Evolutionary conservation across 78 protist genomes (phyloP), one percentile per base, ranked within the genome.

Genomic region (Polysphondylium violaceum): DNA sequence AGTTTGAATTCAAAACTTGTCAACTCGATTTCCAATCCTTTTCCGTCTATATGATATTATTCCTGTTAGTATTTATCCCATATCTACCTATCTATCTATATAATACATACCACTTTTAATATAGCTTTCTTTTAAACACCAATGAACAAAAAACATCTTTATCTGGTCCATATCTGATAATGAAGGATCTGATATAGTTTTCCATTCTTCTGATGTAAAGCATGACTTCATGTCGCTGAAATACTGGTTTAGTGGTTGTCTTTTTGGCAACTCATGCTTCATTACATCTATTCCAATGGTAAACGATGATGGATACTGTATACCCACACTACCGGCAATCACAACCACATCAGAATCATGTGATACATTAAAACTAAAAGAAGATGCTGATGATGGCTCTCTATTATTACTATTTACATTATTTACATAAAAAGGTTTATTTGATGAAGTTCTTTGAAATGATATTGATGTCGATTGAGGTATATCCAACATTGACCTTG

Each of bases 91-190:
- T 31, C 4, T 5, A 53, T 3, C 2, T 27, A 23, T 33, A 27
- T 8, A 12, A 31, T n/a, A 76, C 71, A 12, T 60, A 76, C 86
- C 21, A 14, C 79, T 65, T 58, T 83, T 83, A 17, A 83, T 40
- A 83, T 23, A 83, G 69, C 90, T 83, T 40, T 83, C 90, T 58
- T 83, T 83, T 69, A 83, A 44, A 58, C 90, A 83, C 90, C 90
- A 83, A 56, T 83, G 90, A 27, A 31, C 69, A 35, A 47, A 83
- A 65, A 83, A 83, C 4, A 36, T 11, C 23, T 23, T 31, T 9
- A 29, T 27, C 38, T 35, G 5, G 11, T 14, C 23, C 11, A 36
- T 38, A 16, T 14, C 36, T 17, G 36, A 21, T 2, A 27, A 16
- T 40, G 2, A 6, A 17, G 27, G 25, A 58, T 83, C 64, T 53